phyloP scores from a whole-genome alignment of 768 basidiomycete genomes.

The Clathrus columnatus region DNA sequence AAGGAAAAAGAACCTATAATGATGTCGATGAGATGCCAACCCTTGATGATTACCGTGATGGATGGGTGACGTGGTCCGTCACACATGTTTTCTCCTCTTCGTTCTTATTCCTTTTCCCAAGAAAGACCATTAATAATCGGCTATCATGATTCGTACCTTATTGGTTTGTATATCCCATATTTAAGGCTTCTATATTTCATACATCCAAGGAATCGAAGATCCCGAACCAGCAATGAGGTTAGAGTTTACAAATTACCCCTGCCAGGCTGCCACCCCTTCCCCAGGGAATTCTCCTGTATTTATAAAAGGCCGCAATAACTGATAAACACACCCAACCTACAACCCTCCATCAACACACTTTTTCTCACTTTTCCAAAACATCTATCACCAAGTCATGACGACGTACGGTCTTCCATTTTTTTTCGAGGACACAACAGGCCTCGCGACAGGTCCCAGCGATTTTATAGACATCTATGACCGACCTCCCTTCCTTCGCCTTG shows the following conservation, averaged over 20 bases:
- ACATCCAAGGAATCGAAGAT: not conserved
- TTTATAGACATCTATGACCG: slow-evolving; percentile 60
- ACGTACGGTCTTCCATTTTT: slow-evolving; percentile 51
- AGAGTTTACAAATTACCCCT: not conserved
- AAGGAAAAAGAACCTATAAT: no score
- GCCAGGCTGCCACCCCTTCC: no score
- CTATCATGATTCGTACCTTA: not conserved
- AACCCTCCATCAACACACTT: not conserved
- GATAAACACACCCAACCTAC: not conserved
- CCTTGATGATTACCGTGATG: no score
- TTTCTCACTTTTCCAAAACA: not conserved
- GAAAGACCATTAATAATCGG: not conserved
- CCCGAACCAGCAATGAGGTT: not conserved
- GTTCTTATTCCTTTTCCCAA: not conserved
- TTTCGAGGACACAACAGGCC: slow-evolving; percentile 55
- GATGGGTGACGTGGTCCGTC: no score
- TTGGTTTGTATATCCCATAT: not conserved
- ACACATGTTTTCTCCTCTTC: not conserved
- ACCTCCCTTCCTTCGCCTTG: slow-evolving; percentile 1
- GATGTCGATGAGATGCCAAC: no score
- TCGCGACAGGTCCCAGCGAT: slow-evolving; percentile 39
- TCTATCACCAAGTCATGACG: slow-evolving; percentile 29
- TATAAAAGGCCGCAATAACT: not conserved
- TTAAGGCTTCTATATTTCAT: not conserved
- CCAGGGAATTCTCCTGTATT: not conserved